These are phyloP conservation scores for Streptanthus diversifolius DNA, from an alignment of 345 rosid species.

Conservation along the genomic window DNA sequence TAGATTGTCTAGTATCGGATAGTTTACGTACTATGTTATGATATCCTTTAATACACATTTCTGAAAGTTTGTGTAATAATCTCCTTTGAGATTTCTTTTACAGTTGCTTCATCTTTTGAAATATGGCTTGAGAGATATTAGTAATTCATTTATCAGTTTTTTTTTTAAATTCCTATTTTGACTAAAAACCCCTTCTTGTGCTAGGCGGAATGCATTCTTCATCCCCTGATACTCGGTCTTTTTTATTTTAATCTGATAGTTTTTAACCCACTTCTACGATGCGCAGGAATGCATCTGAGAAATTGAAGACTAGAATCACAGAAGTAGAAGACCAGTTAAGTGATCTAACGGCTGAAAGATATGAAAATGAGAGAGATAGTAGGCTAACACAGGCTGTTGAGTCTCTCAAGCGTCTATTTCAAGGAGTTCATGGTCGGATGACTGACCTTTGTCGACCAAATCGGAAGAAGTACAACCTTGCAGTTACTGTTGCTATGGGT, in stretches of 20 bases:
- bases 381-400: constrained; percentile 89
- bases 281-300: constrained; percentile 63
- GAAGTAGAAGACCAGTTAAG: constrained; percentile 84
- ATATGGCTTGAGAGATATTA: constrained; percentile 14
- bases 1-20: constrained; percentile 1
- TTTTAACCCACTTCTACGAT: constrained; percentile 14
- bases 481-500: constrained; percentile 98
- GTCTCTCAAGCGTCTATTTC: constrained; percentile 82
- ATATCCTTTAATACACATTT: constrained; percentile 8
- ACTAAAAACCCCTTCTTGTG: constrained; percentile 11
- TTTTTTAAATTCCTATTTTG: neutral
- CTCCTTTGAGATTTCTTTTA: constrained; percentile 4
- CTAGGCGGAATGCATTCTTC: neutral
- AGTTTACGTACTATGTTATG: neutral
- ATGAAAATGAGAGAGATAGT: constrained; percentile 92
- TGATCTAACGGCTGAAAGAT: constrained; percentile 85
- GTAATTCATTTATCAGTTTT: constrained; percentile 2
- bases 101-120: constrained; percentile 12
- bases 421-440: constrained; percentile 97
- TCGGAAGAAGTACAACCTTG: constrained; percentile 88
- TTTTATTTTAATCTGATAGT: neutral
- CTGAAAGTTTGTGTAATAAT: neutral
- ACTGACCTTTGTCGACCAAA: constrained; percentile 95
- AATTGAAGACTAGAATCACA: constrained; percentile 65
- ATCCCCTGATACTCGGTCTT: neutral